Evolutionary conservation across 352 stramenopile species (phyloP).

Genomic region (Phytophthora melonis): DNA sequence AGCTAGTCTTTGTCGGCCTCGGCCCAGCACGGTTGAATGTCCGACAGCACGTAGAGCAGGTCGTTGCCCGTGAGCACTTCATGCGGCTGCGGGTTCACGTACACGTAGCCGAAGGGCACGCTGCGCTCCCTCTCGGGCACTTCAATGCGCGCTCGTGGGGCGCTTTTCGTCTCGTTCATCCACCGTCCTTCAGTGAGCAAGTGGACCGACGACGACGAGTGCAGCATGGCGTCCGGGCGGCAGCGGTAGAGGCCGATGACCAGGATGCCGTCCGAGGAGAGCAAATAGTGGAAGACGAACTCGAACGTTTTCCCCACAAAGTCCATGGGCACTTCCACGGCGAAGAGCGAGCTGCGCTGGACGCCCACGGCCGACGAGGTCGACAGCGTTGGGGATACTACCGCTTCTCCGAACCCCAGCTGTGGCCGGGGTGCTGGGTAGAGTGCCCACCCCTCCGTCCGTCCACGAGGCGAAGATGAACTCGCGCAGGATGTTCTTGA

Average conservation of each 20-base stretch:
- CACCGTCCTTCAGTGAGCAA: slow-evolving; percentile 19
- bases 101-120: slow-evolving; percentile 84
- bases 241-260: slow-evolving; percentile 81
- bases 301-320: slow-evolving; percentile 85
- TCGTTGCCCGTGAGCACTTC: slow-evolving; percentile 82
- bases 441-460: slow-evolving; percentile 45
- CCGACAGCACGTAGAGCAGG: slow-evolving; percentile 83
- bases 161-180: slow-evolving; percentile 21
- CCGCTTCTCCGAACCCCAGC: slow-evolving; percentile 23
- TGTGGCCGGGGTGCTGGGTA: slow-evolving; percentile 26
- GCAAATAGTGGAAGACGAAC: slow-evolving; percentile 83
- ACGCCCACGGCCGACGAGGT: slow-evolving; percentile 45
- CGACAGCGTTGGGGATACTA: slow-evolving; percentile 26
- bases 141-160: slow-evolving; percentile 54
- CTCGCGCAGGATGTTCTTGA: slow-evolving; percentile 87
- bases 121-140: slow-evolving; percentile 63
- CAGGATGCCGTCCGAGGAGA: slow-evolving; percentile 81
- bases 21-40: slow-evolving; percentile 82
- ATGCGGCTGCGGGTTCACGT: slow-evolving; percentile 78
- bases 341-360: slow-evolving; percentile 81
- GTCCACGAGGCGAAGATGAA: slow-evolving; percentile 89
- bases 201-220: slow-evolving; percentile 30
- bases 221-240: slow-evolving; percentile 55
- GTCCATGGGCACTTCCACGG: slow-evolving; percentile 76
- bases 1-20: slow-evolving; percentile 30